Evolutionary conservation across 805 yeast genomes (phyloP).

Genomic region (Nakazawaea peltata): DNA sequence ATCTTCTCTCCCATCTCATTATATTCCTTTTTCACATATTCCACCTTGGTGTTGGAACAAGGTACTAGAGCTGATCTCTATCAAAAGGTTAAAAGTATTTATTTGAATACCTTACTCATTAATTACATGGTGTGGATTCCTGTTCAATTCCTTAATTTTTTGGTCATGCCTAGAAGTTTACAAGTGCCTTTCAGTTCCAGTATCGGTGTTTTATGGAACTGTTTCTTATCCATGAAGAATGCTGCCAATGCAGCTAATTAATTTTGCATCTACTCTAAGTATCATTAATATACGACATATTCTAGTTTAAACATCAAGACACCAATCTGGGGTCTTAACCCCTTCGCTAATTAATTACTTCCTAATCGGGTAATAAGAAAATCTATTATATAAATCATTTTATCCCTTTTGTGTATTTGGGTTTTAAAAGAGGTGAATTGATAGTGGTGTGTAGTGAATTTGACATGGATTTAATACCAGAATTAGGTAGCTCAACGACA

Average conservation of each 20-base stretch:
- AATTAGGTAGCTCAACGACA: too few relatives aligned
- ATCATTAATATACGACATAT: too few relatives aligned
- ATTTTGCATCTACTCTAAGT: too few relatives aligned
- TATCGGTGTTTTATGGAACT: constrained; percentile 89
- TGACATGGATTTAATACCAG: too few relatives aligned
- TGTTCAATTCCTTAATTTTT: constrained; percentile 69
- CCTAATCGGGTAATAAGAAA: too few relatives aligned
- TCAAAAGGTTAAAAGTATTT: constrained; percentile 57
- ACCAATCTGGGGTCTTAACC: too few relatives aligned
- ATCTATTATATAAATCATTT: too few relatives aligned
- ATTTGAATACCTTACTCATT: constrained; percentile 56
- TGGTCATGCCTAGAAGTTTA: constrained; percentile 56
- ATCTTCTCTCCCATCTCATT: constrained; percentile 84
- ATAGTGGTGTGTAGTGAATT: too few relatives aligned
- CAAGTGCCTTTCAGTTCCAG: constrained; percentile 90
- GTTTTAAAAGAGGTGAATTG: too few relatives aligned
- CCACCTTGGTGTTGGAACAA: constrained; percentile 72
- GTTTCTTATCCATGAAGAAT: constrained; percentile 78
- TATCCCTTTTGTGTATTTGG: too few relatives aligned
- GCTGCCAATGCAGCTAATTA: constrained; percentile 27
- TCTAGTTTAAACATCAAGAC: too few relatives aligned
- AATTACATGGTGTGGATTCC: constrained; percentile 79
- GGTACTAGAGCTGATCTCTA: constrained; percentile 60
- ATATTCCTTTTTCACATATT: constrained; percentile 73
- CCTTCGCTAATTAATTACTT: too few relatives aligned